A percentile compares a stretch with the other conserved stretches of the same genome.
Conservation (phyloP, 176 grass and related monocot species). For the Areca catechu region DNA sequence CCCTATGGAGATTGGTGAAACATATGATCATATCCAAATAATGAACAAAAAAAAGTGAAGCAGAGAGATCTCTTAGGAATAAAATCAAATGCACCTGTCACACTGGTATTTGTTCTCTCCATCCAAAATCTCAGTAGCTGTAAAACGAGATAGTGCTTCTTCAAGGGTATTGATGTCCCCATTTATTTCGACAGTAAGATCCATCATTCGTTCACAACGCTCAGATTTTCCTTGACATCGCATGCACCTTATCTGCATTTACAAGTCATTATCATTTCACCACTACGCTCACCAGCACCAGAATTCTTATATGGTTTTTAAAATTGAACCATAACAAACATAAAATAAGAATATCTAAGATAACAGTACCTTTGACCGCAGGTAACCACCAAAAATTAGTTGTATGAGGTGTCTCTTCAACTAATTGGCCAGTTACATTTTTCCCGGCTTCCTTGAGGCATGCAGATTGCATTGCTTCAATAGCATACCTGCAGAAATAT, state of each 20-base stretch:
- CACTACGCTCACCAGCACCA: background rate
- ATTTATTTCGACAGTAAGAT: conserved; percentile 90
- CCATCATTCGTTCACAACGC: conserved; percentile 65
- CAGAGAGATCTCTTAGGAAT: background rate
- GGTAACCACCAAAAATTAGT: conserved; percentile 81
- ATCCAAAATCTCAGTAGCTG: conserved; percentile 74
- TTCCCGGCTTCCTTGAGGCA: conserved; percentile 57
- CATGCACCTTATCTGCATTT: conserved; percentile 76
- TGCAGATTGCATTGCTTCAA: conserved; percentile 85
- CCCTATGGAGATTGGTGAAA: too few relatives aligned
- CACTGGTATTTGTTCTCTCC: conserved; percentile 85
- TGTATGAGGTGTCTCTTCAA: conserved; percentile 81
- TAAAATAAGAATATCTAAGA: background rate
- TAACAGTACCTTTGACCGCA: conserved; percentile 67
- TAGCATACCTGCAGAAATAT: conserved; percentile 56
- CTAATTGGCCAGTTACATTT: conserved; percentile 27
- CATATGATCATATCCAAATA: too few relatives aligned
- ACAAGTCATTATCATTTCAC: conserved; percentile 1
- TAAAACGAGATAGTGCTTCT: conserved; percentile 75
- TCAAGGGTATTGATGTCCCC: conserved; percentile 70
- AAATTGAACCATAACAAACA: conserved; percentile 5
- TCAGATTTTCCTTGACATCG: conserved; percentile 68
- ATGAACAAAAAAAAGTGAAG: too few relatives aligned
- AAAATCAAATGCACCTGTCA: conserved; percentile 45
- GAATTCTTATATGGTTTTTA: conserved; percentile 5